Base-by-base conservation (phyloP, 371 early-diverging fungal genomes). In the Saksenaea oblongispora region DNA sequence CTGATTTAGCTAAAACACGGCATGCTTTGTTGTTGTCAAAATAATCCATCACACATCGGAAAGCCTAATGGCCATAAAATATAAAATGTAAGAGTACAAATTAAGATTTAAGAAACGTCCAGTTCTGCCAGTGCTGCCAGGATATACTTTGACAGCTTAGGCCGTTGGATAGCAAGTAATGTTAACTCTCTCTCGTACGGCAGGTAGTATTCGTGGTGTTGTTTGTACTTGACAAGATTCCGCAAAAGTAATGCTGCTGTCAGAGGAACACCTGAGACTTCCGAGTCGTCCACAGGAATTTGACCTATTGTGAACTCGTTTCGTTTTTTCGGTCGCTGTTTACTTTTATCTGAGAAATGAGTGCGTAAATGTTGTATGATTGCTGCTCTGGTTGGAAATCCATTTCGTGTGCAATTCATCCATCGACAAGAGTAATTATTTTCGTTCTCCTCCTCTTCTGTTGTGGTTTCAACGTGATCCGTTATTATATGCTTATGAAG, bases 251-350 rank as follows among this genome's bases (percentile, higher is more conserved):
- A 75, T 18, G 88, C 74, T 4, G 90, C 86, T 1, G 88, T 88
- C 57, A 93, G 69, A 0, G 91, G 89, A 58, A 88, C 84, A 31
- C 93, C 91, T 26, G 72, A 76, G 51, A 87, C 62, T 24, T 89
- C 91, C 13, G 74, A 72, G 17, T 63, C 36, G 27, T 74, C 74
- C 5, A 65, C 26, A 22, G 39, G 18, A 28, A 58, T 56, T 5
- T 42, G 31, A 56, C 37, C 36, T 18, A 36, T 35, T 1, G 60
- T 53, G 44, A 57, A 71, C n/a, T 41, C 55, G 37, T 47, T 66
- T 35, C 58, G 63, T 35, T 67, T 64, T 39, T 31, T 36, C n/a
- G 59, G 26, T 54, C 64, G 65, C 44, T 69, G 65, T 36, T 72
- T 71, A 15, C 57, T 54, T 42, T 69, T 72, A 56, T 51, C 68